Evolutionary conservation across 495 filamentous ascomycete genomes (phyloP), one percentile per base, ranked within the genome.

Genomic region (Hapsidospora chrysogenum): DNA sequence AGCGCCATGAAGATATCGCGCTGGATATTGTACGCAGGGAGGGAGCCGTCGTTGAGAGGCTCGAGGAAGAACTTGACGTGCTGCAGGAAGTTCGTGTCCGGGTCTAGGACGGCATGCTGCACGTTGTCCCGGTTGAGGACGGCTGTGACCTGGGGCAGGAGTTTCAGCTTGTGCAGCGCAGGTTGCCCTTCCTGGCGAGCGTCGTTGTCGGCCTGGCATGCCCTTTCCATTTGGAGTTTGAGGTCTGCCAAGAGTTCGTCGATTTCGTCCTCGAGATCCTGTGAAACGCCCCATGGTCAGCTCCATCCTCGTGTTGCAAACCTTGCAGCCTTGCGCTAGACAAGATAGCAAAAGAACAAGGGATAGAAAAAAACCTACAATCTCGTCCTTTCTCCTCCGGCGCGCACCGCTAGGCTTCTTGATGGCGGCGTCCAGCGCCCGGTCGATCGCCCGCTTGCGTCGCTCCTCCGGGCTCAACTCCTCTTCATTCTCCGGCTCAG

Each of bases 11-110:
- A 84, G 37, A 99, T 71, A 43, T 95, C 85, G 31, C 83, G 82
- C 61, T 99, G 92, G 49, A 99, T 95, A 48, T 82, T 85, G 61
- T 93, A 96, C 17, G 89, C 86, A 0, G 92, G 89, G 17, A 99
- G 64, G 29, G 79, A 80, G 41, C 86, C 89, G 48, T 94, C 85
- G 39, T 84, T 79, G 28, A 95, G 70, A 3, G 92, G 92, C 50
- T 99, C 92, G 9, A 99, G 76, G 72, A 96, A 96, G 69, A 87
- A 93, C 46, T 81, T 80, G 44, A 99, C 84, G 2, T 84, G 81
- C 53, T 92, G 83, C 20, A 99, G 66, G 42, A 99, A 74, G 58
- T 95, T 94, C 50, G 78, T 89, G 45, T 95, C 86, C 0, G 86
- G 85, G 42, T 99, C 92, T 39, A 94, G 76, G 38, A 94, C 74